phyloP scores from a whole-genome alignment of 768 basidiomycete species.

The Paxillus ammoniavirescens region DNA sequence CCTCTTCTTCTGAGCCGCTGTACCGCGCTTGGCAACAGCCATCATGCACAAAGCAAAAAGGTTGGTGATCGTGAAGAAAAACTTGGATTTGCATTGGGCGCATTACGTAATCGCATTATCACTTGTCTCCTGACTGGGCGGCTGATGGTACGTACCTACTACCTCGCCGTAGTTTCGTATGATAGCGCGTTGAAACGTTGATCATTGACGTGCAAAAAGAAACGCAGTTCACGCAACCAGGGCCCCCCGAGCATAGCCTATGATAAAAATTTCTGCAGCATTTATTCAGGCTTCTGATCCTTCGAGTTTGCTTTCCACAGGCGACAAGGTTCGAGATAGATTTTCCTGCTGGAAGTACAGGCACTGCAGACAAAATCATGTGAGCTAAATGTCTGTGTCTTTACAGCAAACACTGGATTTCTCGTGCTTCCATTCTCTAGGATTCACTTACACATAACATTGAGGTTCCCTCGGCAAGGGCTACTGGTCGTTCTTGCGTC shows the following conservation, averaged over 20 bases:
- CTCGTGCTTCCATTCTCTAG: background rate
- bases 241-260: too few relatives aligned
- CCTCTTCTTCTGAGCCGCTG: constrained; percentile 50
- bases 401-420: background rate
- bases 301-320: too few relatives aligned
- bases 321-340: too few relatives aligned
- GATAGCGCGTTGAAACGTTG: too few relatives aligned
- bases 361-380: background rate
- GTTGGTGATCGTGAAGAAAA: constrained; percentile 1
- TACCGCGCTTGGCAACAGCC: constrained; percentile 34
- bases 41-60: constrained; percentile 16
- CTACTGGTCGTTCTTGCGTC: background rate
- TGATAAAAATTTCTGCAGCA: too few relatives aligned
- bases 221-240: too few relatives aligned
- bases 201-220: too few relatives aligned
- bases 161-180: too few relatives aligned
- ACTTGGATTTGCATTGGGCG: background rate
- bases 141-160: too few relatives aligned
- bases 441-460: background rate
- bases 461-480: background rate
- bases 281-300: too few relatives aligned
- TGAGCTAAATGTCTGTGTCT: background rate
- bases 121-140: background rate
- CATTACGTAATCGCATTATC: background rate
- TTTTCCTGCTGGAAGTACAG: background rate